These are phyloP conservation scores for Alternaria postmessia DNA, from an alignment of 2,329 filamentous ascomycete species.

Conservation along the genomic window DNA sequence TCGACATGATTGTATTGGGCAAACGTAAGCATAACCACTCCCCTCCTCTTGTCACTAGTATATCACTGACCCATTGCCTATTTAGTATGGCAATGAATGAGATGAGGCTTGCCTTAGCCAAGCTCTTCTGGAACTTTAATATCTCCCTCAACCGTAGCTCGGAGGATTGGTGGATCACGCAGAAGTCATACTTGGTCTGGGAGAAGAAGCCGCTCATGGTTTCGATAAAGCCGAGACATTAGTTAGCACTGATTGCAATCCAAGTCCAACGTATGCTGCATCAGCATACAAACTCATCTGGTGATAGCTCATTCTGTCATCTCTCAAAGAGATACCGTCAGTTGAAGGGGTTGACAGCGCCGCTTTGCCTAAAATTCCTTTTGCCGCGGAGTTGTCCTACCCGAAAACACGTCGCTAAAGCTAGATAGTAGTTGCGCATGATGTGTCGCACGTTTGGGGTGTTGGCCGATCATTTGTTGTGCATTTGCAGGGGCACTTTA, in stretches of 20 bases:
- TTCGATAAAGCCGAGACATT: not conserved
- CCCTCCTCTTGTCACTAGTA: not conserved
- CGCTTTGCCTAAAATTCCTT: not conserved
- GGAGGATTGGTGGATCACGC: constrained; percentile 7
- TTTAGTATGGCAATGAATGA: constrained; percentile 9
- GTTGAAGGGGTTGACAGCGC: not conserved
- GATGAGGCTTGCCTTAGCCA: constrained; percentile 5
- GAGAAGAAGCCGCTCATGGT: constrained; percentile 11
- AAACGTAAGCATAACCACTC: not conserved
- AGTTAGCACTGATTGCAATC: not conserved
- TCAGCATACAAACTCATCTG: not conserved
- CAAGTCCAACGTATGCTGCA: not conserved
- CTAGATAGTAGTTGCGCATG: not conserved
- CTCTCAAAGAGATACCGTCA: not conserved
- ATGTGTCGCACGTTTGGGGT: not conserved
- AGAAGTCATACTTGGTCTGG: constrained; percentile 8
- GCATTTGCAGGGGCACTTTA: constrained; percentile 1
- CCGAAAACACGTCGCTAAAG: not conserved
- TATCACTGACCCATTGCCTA: not conserved
- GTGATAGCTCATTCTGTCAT: not conserved
- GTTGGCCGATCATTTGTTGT: not conserved
- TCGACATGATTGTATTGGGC: constrained; percentile 10
- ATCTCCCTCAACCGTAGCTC: not conserved
- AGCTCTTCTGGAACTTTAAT: constrained; percentile 8
- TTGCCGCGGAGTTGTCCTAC: not conserved